These are phyloP conservation scores for Pichia occidentalis DNA, from an alignment of 805 yeast species.

Conservation along the genomic window DNA sequence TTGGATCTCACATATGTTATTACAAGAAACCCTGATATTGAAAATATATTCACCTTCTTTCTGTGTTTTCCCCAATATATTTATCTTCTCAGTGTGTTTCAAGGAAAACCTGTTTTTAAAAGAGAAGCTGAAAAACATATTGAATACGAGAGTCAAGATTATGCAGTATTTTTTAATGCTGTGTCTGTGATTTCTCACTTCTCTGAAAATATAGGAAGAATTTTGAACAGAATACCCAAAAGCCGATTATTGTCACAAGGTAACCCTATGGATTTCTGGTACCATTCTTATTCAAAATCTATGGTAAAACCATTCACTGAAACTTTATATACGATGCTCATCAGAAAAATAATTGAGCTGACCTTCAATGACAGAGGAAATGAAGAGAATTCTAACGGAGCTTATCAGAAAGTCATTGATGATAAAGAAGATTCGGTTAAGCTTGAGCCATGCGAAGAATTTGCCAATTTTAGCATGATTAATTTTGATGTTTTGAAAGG, in stretches of 20 bases:
- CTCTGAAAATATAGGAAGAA: conserved; percentile 46
- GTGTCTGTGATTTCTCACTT: conserved; percentile 61
- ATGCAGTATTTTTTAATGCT: conserved; percentile 64
- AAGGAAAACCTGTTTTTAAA: conserved; percentile 67
- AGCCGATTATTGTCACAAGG: conserved; percentile 10
- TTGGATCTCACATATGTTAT: conserved; percentile 74
- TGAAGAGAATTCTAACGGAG: conserved; percentile 5
- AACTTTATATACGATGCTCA: conserved; percentile 13
- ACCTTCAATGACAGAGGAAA: conserved; percentile 14
- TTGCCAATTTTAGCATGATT: conserved; percentile 22
- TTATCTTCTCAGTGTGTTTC: conserved; percentile 62
- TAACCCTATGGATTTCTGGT: conserved; percentile 16
- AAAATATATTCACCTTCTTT: conserved; percentile 21
- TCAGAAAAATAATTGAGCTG: conserved; percentile 13
- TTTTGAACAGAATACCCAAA: conserved; percentile 28
- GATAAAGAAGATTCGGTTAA: conserved; percentile 24
- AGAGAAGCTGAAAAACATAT: conserved; percentile 79
- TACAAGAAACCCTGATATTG: conserved; percentile 56
- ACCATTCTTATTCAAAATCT: conserved; percentile 14
- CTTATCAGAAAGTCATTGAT: conserved; percentile 9
- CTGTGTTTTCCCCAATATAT: conserved; percentile 44
- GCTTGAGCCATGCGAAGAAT: conserved; percentile 18
- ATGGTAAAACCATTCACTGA: conserved; percentile 17
- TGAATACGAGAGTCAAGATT: conserved; percentile 84
- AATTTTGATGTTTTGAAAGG: conserved; percentile 39